Conservation (phyloP, 495 filamentous ascomycete species). For the Chaetomium tenue region DNA sequence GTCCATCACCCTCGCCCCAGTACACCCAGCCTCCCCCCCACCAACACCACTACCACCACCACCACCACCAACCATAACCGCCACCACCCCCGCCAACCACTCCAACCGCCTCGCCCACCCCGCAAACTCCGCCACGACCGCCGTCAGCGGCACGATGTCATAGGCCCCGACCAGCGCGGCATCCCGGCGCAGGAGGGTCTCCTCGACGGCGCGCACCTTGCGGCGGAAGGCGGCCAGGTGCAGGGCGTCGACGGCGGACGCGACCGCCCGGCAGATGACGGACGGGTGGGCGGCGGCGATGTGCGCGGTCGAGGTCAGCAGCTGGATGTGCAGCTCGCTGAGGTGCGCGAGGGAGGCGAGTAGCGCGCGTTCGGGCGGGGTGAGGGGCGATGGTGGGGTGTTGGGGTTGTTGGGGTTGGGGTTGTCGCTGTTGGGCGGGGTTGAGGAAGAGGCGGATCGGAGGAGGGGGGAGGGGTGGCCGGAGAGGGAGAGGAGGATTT, state of each 20-base stretch:
- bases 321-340: constrained; percentile 68
- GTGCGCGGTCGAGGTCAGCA: constrained; percentile 59
- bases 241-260: constrained; percentile 66
- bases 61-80: constrained; percentile 77
- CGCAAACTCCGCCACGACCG: constrained; percentile 76
- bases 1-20: constrained; percentile 71
- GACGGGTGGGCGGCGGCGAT: constrained; percentile 71
- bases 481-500: constrained; percentile 91
- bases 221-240: constrained; percentile 78
- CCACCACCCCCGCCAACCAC: constrained; percentile 75
- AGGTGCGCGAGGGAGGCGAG: constrained; percentile 72
- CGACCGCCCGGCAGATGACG: constrained; percentile 83
- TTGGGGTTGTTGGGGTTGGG: constrained; percentile 26
- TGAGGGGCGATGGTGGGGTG: constrained; percentile 41
- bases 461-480: constrained; percentile 89
- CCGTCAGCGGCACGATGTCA: constrained; percentile 86
- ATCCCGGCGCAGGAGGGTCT: constrained; percentile 68
- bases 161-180: constrained; percentile 77
- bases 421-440: constrained; percentile 27
- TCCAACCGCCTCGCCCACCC: constrained; percentile 80
- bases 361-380: constrained; percentile 77
- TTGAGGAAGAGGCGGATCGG: constrained; percentile 39
- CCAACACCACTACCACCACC: constrained; percentile 51
- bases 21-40: constrained; percentile 44
- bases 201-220: constrained; percentile 82